A percentile compares a stretch with the other conserved stretches of the same genome.
Evolutionary conservation across 192 early-diverging fungal genomes (phyloP).

Genomic region (Coemansia sp.): DNA sequence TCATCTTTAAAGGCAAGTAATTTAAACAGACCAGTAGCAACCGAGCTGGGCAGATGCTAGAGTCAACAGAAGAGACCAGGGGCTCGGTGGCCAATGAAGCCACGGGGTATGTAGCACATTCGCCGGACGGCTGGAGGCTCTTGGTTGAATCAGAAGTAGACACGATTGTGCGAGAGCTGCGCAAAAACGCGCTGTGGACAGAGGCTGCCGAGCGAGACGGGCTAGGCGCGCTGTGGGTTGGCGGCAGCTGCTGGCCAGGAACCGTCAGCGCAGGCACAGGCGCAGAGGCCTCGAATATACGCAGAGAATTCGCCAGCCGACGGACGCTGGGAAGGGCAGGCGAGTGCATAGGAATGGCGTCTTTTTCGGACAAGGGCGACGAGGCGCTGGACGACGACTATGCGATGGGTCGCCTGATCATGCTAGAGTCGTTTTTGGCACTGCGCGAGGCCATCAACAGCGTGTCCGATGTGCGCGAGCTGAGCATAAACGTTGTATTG

Average conservation of each 20-base stretch:
- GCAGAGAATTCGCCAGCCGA: slow-evolving; percentile 34
- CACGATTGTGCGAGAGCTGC: slow-evolving; percentile 51
- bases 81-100: neutral
- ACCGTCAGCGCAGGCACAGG: slow-evolving; percentile 2
- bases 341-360: slow-evolving; percentile 40
- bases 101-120: slow-evolving; percentile 17
- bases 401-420: slow-evolving; percentile 26
- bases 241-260: slow-evolving; percentile 46
- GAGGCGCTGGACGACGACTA: slow-evolving; percentile 30
- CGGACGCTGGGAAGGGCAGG: slow-evolving; percentile 46
- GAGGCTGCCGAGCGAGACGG: slow-evolving; percentile 45
- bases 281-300: neutral
- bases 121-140: slow-evolving; percentile 46
- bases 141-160: slow-evolving; percentile 51
- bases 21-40: neutral
- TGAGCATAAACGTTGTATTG: slow-evolving; percentile 72
- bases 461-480: slow-evolving; percentile 52
- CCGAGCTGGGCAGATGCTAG: neutral
- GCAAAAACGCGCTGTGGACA: slow-evolving; percentile 49
- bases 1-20: too few relatives aligned
- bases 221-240: slow-evolving; percentile 51
- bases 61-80: slow-evolving; percentile 15
- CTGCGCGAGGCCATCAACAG: slow-evolving; percentile 46
- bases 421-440: slow-evolving; percentile 44
- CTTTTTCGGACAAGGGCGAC: slow-evolving; percentile 33